Base-by-base conservation (phyloP, 495 filamentous ascomycete species). In the Lichina pygmaea region DNA sequence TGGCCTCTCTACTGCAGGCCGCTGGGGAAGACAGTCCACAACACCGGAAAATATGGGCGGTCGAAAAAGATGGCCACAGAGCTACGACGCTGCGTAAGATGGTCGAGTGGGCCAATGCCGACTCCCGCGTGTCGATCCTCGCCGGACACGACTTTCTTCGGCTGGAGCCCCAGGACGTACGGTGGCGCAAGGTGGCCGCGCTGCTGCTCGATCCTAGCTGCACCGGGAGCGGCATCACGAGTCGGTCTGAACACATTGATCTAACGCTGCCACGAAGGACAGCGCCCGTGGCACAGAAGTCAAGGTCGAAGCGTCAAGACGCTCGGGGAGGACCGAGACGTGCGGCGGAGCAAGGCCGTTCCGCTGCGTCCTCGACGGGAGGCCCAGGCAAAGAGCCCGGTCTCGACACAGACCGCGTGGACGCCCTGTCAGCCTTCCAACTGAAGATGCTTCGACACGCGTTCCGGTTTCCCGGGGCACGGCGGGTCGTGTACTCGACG, bases 181-280 rank as follows among this genome's bases (percentile, higher is more conserved):
- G 60, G 7, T 70, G 73, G 48, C 55, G 56, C 8, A 60, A 69
- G 9, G 81, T 93, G 6, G 68, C 71, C 0, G 77, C 76, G 10
- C 58, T 97, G 24, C 61, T 97, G 5, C 69, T 97, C 0, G 91
- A 97, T 57, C 89, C 89, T 0, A 86, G 79, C 51, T 97, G 89
- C 53, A 92, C 84, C 0, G 89, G 89, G 0, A 92, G 81, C 54
- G 89, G 89, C 0, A 97, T 97, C 24, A 74, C 93, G 8, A 81
- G 84, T 6, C 70, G 89, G 9, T 78, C 92, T 37, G 81, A 85
- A 45, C 64, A 71, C 44, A 73, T 78, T 0, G 54, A 84, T 9
- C 63, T 71, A 44, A 62, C 58, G 34, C 57, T 68, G 2, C 72
- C 72, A 0, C 51, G 39, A 33, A 39, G 44, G 34, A 44, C 42